Evolutionary conservation across 768 basidiomycete species (phyloP), one percentile per base, ranked within the genome.

Genomic region (Dentipellis fragilis): DNA sequence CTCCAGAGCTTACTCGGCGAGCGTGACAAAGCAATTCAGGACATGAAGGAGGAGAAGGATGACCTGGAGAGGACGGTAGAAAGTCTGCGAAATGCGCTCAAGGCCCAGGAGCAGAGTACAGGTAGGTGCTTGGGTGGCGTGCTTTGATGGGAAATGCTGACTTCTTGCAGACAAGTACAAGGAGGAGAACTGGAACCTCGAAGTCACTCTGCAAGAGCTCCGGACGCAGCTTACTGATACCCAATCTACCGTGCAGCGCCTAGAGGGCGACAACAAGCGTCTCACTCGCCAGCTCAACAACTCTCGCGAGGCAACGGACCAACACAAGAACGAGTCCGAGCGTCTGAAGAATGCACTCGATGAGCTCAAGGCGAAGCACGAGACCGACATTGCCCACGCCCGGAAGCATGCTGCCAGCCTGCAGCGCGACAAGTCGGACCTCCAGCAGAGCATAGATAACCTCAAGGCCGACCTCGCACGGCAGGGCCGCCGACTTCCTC

Each of bases 121-220:
- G 91, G 91, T 87, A 61, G 3, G 29, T 29, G 6, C 3, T 29
- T 29, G 29, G 54, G 81, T 69, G 10, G 5, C 22, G 42, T n/a
- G 39, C 29, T 19, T 16, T 7, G 34, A n/a, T 40, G 51, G 19
- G n/a, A 23, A 10, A 47, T 54, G 21, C 59, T 57, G 49, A 59
- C 51, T 38, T 50, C 53, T 55, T 50, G 29, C 64, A 87, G 95
- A 97, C 68, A 92, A 93, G 60, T 95, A 84, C 81, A 93, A 93
- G 72, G 95, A 98, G 72, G 93, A 94, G 71, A 98, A 96, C 68
- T 98, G 96, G 96, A 95, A 98, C 66, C 83, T 97, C 56, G 95
- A 98, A 73, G 93, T 97, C 50, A 80, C 81, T 14, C 74, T 93
- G 29, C 95, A 98, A 67, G 93, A 96, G 57, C 77, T 93, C 21